Conservation (phyloP, 2,329 filamentous ascomycete genomes). For the Hypoxylon sp. region DNA sequence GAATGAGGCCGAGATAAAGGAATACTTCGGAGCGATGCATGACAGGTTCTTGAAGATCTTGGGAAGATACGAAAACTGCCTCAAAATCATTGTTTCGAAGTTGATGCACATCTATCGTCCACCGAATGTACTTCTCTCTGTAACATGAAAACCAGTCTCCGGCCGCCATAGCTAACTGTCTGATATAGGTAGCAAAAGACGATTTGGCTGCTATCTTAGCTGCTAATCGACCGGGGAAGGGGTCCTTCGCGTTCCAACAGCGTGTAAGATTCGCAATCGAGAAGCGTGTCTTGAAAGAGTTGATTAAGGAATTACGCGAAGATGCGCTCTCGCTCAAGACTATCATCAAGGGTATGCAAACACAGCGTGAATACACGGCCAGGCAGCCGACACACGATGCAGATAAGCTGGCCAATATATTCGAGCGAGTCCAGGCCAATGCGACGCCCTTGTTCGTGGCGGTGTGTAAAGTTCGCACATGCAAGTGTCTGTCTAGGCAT, state of each 20-base stretch:
- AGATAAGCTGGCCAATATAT: neutral
- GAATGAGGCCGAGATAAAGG: conserved; percentile 11
- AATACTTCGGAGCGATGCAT: conserved; percentile 26
- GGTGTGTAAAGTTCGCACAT: neutral
- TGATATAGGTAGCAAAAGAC: neutral
- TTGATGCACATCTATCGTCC: conserved; percentile 13
- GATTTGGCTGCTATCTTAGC: neutral
- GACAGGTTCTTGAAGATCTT: conserved; percentile 25
- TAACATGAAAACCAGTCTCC: neutral
- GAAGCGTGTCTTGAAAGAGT: neutral
- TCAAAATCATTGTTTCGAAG: conserved; percentile 30
- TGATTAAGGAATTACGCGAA: conserved; percentile 1
- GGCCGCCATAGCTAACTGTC: neutral
- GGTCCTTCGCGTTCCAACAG: conserved; percentile 6
- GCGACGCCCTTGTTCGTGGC: neutral
- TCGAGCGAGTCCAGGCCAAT: neutral
- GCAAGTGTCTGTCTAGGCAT: neutral
- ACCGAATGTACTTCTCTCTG: neutral
- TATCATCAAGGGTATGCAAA: neutral
- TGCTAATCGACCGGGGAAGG: neutral
- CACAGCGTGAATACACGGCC: neutral
- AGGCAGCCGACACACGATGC: neutral
- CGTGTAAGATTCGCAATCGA: conserved; percentile 13
- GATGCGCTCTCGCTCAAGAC: conserved; percentile 3
- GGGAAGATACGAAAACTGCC: conserved; percentile 27